A percentile compares a stretch with the other conserved stretches of the same genome.
Evolutionary conservation across 2,329 filamentous ascomycete species (phyloP).

Genomic region (Colletotrichum agaves): DNA sequence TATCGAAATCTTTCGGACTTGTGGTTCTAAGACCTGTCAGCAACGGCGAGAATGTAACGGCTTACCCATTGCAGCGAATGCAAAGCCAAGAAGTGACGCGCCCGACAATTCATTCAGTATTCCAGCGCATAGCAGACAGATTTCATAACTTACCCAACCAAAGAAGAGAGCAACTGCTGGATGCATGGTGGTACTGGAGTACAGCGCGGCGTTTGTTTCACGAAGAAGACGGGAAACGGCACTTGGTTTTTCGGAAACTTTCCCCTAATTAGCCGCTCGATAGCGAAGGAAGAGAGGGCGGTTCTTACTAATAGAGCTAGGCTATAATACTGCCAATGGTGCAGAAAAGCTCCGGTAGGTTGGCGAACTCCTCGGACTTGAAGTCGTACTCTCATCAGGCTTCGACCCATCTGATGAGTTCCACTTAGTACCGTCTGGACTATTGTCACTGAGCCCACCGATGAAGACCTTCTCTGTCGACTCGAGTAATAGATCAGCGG

Average conservation of each 20-base stretch:
- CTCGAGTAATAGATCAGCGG: conserved; percentile 19
- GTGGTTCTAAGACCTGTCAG: background rate
- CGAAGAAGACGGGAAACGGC: conserved; percentile 70
- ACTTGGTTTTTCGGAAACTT: conserved; percentile 66
- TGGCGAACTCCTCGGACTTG: conserved; percentile 30
- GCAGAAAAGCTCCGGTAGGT: conserved; percentile 34
- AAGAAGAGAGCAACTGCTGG: conserved; percentile 67
- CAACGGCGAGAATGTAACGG: background rate
- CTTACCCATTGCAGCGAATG: conserved; percentile 65
- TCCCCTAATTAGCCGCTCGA: conserved; percentile 57
- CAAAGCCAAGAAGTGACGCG: conserved; percentile 27
- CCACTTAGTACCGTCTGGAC: background rate
- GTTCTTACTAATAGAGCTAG: conserved; percentile 27
- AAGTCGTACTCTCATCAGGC: conserved; percentile 33
- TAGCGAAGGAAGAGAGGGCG: background rate
- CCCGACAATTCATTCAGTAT: background rate
- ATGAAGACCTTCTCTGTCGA: conserved; percentile 23
- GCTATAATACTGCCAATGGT: conserved; percentile 21
- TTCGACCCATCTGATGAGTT: conserved; percentile 16
- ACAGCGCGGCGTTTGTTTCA: conserved; percentile 65
- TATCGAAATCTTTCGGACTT: conserved; percentile 61
- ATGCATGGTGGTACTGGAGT: conserved; percentile 63
- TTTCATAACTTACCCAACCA: conserved; percentile 67
- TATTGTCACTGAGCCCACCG: conserved; percentile 8
- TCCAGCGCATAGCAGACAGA: conserved; percentile 55